Evolutionary conservation across 169 alveolate genomes (phyloP).

Genomic region (Toxoplasma gondii): DNA sequence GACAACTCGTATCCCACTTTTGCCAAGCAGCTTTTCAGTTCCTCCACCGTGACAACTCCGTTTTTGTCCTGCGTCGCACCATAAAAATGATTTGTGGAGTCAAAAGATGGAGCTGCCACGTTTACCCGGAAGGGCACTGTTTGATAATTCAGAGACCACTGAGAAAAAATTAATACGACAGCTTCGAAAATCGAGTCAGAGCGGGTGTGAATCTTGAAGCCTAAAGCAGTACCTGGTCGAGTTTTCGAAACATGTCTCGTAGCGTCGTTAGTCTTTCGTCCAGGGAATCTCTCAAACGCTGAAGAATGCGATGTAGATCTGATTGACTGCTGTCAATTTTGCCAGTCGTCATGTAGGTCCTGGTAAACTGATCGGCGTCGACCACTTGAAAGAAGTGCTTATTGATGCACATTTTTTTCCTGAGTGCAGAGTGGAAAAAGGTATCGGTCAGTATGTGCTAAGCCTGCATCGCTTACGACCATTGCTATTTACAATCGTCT

Average conservation of each 20-base stretch:
- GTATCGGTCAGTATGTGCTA: neutral
- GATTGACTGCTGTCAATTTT: neutral
- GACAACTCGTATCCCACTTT: slow-evolving; percentile 12
- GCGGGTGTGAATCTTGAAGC: neutral
- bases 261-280: slow-evolving; percentile 2
- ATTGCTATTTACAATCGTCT: neutral
- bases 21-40: neutral
- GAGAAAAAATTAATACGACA: too few species aligned
- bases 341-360: neutral
- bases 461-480: neutral
- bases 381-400: neutral
- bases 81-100: neutral
- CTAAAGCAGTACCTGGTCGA: neutral
- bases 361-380: slow-evolving; percentile 14
- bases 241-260: slow-evolving; percentile 16
- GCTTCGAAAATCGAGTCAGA: too few species aligned
- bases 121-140: neutral
- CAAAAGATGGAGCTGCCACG: neutral
- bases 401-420: slow-evolving; percentile 1
- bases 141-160: too few species aligned
- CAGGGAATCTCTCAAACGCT: slow-evolving; percentile 33
- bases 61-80: slow-evolving; percentile 37
- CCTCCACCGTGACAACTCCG: slow-evolving; percentile 31
- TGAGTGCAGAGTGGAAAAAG: neutral
- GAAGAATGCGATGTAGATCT: neutral